Base-by-base conservation (phyloP, 768 basidiomycete species). In the Rhizopogon vulgaris region DNA sequence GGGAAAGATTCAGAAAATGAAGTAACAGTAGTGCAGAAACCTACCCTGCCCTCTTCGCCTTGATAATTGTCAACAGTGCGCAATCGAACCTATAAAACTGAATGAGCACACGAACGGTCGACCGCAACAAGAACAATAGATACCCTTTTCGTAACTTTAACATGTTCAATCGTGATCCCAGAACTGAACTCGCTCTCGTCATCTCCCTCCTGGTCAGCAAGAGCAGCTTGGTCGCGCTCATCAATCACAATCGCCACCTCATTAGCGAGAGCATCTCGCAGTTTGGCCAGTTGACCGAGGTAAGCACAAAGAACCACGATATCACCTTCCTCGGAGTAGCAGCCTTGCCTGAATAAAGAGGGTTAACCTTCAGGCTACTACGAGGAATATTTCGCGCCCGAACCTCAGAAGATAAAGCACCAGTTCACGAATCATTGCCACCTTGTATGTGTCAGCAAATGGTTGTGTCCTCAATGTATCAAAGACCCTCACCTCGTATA, bases 11-110 rank as follows among this genome's bases (percentile, higher is more conserved):
- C 48, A 22, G 11, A 11, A 17, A 3, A 9, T 4, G 2, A 38
- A 17, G 5, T 24, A 18, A 30, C 36, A 52, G n/a, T 11, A n/a
- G 18, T 14, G 30, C n/a, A 9, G 39, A 17, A 37, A 41, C 61
- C 15, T 56, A 78, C 80, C 60, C 74, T 78, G 1, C 78, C 83
- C 68, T 87, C 86, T 53, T 85, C 80, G 2, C 87, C 88, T 65
- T 90, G 89, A 60, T 80, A 90, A 46, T 84, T 88, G 55, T 91
- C 87, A 1, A 90, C 78, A 0, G 87, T 90, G 5, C 88, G 78
- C 5, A 90, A 69, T 7, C 78, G 75, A 38, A 88, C 78, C 85
- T 87, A 43, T 4, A 22, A 47, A 46, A 7, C 17, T 8, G 22
- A 4, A 32, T 32, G 0, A 46, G 14, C 12, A 49, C 12, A 25